Conservation (phyloP, 2,329 filamentous ascomycete species). For the Colletotrichum neosansevieriae region DNA sequence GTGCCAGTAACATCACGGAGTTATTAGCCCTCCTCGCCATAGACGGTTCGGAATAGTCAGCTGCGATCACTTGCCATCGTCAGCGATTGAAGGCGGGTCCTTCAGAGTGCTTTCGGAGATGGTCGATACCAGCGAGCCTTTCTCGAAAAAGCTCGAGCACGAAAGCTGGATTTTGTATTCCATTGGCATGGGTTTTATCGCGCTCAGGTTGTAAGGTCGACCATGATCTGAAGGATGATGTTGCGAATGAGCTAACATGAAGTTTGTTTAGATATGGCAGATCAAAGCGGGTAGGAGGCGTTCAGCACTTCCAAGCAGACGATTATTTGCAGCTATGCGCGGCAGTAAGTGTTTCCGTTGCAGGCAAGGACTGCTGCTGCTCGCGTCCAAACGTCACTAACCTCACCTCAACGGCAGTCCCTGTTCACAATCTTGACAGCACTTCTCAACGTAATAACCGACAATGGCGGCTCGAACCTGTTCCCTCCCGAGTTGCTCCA, state of each 20-base stretch:
- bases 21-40: too few relatives aligned
- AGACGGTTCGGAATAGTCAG: too few relatives aligned
- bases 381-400: too few relatives aligned
- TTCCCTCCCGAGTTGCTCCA: constrained; percentile 51
- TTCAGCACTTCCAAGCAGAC: constrained; percentile 14
- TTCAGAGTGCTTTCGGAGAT: not conserved
- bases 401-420: not conserved
- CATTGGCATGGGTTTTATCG: constrained; percentile 18
- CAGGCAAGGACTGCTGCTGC: not conserved
- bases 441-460: constrained; percentile 19
- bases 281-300: constrained; percentile 18
- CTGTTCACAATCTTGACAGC: constrained; percentile 24
- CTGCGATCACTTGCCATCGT: not conserved
- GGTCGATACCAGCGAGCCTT: not conserved
- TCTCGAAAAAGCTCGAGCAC: constrained; percentile 8
- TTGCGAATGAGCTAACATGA: not conserved
- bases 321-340: constrained; percentile 37
- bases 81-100: too few relatives aligned
- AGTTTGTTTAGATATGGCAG: constrained; percentile 16
- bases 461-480: constrained; percentile 48
- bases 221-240: too few relatives aligned
- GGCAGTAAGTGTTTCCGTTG: not conserved
- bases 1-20: too few relatives aligned
- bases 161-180: constrained; percentile 28
- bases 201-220: constrained; percentile 19